Conservation (phyloP, 108 stramenopile species). For the Cyclostephanos tholiformis region DNA sequence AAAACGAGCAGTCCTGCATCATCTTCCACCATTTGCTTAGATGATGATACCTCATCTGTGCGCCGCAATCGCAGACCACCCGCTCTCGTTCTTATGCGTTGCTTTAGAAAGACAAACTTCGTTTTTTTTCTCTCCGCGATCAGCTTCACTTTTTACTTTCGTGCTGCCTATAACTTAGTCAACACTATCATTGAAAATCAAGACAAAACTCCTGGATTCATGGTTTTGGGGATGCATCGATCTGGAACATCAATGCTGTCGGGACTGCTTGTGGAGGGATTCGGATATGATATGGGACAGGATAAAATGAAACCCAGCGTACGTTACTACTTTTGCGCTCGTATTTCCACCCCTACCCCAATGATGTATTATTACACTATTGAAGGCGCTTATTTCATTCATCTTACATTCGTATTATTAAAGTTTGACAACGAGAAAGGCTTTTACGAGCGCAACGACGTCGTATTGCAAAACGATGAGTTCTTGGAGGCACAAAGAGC, state of each 20-base stretch:
- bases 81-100: background rate
- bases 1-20: background rate
- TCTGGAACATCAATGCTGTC: slow-evolving; percentile 72
- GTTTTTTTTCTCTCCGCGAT: background rate
- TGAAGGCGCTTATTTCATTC: background rate
- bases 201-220: slow-evolving; percentile 55
- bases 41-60: background rate
- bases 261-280: slow-evolving; percentile 69
- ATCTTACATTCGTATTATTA: slow-evolving; percentile 21
- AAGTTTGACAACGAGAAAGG: slow-evolving; percentile 89
- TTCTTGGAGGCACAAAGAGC: slow-evolving; percentile 74
- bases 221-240: slow-evolving; percentile 92
- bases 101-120: background rate
- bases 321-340: background rate
- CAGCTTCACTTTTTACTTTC: background rate
- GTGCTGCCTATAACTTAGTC: background rate
- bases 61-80: background rate
- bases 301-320: slow-evolving; percentile 50
- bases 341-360: background rate
- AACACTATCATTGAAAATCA: background rate
- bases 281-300: slow-evolving; percentile 77
- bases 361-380: background rate
- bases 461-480: slow-evolving; percentile 89
- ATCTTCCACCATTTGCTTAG: background rate
- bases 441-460: slow-evolving; percentile 85